Percentiles rank a stretch among this genome's conserved stretches.
These are phyloP conservation scores for Astrothelium macrocarpum DNA, from an alignment of 495 filamentous ascomycete genomes.

Conservation along the genomic window DNA sequence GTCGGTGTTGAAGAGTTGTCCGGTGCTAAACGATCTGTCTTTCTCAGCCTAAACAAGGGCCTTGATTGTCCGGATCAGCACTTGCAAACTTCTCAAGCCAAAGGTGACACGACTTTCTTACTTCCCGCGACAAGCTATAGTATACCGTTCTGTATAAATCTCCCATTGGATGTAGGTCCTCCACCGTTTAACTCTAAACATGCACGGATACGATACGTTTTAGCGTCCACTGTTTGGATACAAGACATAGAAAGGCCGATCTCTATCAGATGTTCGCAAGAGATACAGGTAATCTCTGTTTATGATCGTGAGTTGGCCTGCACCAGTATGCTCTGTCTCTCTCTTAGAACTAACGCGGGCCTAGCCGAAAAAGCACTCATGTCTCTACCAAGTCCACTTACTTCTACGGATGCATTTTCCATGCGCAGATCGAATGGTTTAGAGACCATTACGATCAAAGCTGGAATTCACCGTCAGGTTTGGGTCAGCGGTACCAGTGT, in stretches of 20 bases:
- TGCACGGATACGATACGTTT: slow-evolving; percentile 43
- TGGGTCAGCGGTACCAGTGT: slow-evolving; percentile 49
- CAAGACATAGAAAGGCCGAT: slow-evolving; percentile 33
- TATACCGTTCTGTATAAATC: slow-evolving; percentile 43
- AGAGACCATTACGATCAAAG: slow-evolving; percentile 41
- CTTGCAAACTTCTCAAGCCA: not conserved
- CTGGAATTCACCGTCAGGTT: slow-evolving; percentile 47
- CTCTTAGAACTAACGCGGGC: slow-evolving; percentile 10
- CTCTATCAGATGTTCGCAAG: slow-evolving; percentile 33
- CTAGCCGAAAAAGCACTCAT: slow-evolving; percentile 44
- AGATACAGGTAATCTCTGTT: slow-evolving; percentile 29
- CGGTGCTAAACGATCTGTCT: slow-evolving; percentile 34
- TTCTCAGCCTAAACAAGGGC: slow-evolving; percentile 42
- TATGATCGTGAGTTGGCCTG: slow-evolving; percentile 25
- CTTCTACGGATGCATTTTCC: slow-evolving; percentile 39
- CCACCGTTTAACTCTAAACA: slow-evolving; percentile 44
- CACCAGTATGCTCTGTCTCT: slow-evolving; percentile 4
- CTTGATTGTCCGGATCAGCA: slow-evolving; percentile 19
- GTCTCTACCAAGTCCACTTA: slow-evolving; percentile 41
- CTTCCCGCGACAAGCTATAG: not conserved
- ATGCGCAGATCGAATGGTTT: slow-evolving; percentile 27
- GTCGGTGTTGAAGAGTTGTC: slow-evolving; percentile 43
- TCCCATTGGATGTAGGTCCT: slow-evolving; percentile 47
- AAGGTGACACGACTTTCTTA: not conserved
- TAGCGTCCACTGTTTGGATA: slow-evolving; percentile 34